Evolutionary conservation across 768 basidiomycete species (phyloP).

Genomic region (Russula ochroleuca): DNA sequence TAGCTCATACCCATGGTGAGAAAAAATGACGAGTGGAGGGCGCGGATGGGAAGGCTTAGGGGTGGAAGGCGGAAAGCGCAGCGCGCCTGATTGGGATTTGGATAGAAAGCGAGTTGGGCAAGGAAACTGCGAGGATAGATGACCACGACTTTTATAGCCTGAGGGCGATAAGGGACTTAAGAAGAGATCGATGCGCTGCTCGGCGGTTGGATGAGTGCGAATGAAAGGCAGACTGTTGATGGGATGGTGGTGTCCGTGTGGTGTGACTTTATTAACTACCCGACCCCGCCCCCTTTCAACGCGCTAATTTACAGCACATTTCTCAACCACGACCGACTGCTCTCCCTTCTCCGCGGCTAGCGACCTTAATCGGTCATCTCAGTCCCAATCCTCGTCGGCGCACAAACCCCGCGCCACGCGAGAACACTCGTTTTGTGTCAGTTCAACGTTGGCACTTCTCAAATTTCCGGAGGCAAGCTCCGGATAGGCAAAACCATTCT

Average conservation of each 20-base stretch:
- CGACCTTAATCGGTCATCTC: conserved; percentile 7
- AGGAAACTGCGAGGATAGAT: conserved; percentile 6
- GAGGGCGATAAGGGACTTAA: conserved; percentile 10
- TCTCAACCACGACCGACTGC: neutral
- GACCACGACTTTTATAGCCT: conserved; percentile 19
- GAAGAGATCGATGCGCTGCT: neutral
- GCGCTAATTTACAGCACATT: neutral
- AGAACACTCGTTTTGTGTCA: conserved; percentile 13
- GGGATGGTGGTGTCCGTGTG: neutral
- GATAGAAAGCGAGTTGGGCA: conserved; percentile 16
- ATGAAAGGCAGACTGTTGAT: neutral
- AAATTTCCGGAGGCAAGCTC: conserved; percentile 3
- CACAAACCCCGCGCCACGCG: conserved; percentile 10
- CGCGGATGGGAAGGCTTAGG: conserved; percentile 10
- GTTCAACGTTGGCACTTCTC: neutral
- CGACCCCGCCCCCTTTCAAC: neutral
- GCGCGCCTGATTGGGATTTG: conserved; percentile 9
- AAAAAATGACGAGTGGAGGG: neutral
- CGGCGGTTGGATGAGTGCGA: conserved; percentile 8
- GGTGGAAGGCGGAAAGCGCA: neutral
- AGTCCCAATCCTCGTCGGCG: conserved; percentile 3
- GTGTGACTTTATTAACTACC: conserved; percentile 10
- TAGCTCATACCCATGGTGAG: conserved; percentile 81
- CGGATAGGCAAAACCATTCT: neutral
- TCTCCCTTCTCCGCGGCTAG: conserved; percentile 7